Base-by-base conservation (phyloP, 75 land plant genomes). In the Isoetes taiwanensis region DNA sequence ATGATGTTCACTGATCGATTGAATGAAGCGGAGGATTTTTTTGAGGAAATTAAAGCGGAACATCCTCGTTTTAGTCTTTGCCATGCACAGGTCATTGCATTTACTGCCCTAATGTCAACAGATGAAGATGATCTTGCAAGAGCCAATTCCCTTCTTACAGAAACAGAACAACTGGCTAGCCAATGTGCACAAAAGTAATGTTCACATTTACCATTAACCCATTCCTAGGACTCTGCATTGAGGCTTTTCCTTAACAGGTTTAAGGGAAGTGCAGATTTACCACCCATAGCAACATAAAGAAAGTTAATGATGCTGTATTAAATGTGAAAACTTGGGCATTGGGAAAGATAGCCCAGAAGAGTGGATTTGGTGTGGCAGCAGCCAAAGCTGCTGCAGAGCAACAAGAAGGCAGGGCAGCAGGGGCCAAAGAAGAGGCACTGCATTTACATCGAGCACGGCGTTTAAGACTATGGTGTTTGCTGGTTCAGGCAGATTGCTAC, bases 211-310 rank as follows among this genome's bases (percentile, higher is more conserved):
- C 4, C 23, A 5, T 23, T 8, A 46, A 5, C 23, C 16, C 4
- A 8, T 46, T 23, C n/a, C 3, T 46, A 8, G 4, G 16, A 17
- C 4, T 17, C n/a, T 46, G 16, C 23, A 17, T 23, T 16, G 3
- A 23, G 10, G 23, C 50, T 17, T 9, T 46, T 17, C 23, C 4
- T 46, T 17, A 5, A 46, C 4, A 46, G 50, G 23, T 17, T 23
- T 9, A 5, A 23, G 23, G 4, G 16, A 14, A 21, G 21, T 59
- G 32, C 67, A 69, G 72, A 28, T 69, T 16, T 41, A 63, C 66
- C 50, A 69, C 72, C n/a, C 72, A 69, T 53, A 69, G 72, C 67
- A 69, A 63, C 52, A 42, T 69, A 10, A 63, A 54, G 72, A 69
- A 69, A 62, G 60, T 69, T 52, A 56, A 63, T 25, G 72, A 65